These are phyloP conservation scores for Neopestalotiopsis sp. DNA, from an alignment of 2,329 filamentous ascomycete species.

Conservation along the genomic window DNA sequence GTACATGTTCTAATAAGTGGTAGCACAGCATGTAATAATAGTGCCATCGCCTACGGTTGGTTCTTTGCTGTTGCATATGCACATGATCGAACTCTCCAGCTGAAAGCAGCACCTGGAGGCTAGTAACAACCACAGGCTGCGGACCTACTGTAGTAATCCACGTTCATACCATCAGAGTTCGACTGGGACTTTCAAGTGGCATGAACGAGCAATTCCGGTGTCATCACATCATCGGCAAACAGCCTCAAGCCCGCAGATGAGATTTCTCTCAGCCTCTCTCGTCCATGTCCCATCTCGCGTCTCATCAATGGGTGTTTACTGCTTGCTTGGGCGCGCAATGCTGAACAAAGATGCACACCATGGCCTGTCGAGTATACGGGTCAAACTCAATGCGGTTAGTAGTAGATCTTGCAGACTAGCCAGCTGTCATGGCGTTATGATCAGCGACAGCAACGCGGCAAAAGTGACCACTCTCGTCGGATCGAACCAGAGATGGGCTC, in stretches of 20 bases:
- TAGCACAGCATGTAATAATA: background rate
- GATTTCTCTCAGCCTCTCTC: background rate
- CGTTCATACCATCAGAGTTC: background rate
- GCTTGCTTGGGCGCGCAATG: background rate
- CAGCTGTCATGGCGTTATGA: conserved; percentile 15
- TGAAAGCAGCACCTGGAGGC: background rate
- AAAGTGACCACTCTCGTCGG: conserved; percentile 8
- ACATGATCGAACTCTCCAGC: background rate
- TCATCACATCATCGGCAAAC: background rate
- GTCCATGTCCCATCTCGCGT: background rate
- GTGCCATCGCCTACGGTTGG: background rate
- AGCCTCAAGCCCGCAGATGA: background rate
- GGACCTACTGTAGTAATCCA: background rate
- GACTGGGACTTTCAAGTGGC: background rate
- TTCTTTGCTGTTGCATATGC: background rate
- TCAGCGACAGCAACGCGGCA: conserved; percentile 13
- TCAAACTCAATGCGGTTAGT: background rate
- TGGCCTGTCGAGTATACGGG: conserved; percentile 10
- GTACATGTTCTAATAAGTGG: background rate
- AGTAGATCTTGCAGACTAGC: conserved; percentile 7
- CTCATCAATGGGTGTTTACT: background rate
- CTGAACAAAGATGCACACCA: background rate
- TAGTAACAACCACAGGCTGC: background rate
- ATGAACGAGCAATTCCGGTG: background rate
- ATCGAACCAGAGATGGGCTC: background rate